A percentile compares a stretch with the other conserved stretches of the same genome.
Evolutionary conservation across 2,329 filamentous ascomycete species (phyloP).

Genomic region (Hypoxylon sp.): DNA sequence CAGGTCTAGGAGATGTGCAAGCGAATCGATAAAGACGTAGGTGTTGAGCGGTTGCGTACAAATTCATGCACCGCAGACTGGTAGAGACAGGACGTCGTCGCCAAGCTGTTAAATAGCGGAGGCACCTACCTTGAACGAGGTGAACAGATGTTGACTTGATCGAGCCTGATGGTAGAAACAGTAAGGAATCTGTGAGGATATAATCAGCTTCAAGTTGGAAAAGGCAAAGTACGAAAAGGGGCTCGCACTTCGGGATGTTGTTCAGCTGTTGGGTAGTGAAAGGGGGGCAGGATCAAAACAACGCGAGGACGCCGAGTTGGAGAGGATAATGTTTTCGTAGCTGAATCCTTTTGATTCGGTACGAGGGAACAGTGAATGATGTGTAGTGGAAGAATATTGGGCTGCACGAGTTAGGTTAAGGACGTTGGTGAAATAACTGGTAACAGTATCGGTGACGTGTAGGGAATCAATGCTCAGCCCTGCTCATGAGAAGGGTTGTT

Average conservation of each 20-base stretch:
- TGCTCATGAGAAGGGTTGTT: not conserved
- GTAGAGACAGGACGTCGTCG: not conserved
- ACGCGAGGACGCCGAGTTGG: not conserved
- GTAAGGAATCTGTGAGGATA: conserved; percentile 41
- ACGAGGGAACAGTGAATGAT: not conserved
- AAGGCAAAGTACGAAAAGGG: not conserved
- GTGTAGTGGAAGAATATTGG: not conserved
- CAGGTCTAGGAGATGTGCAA: not conserved
- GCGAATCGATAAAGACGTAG: not conserved
- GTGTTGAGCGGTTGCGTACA: not conserved
- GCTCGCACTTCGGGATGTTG: not conserved
- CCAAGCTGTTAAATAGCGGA: not conserved
- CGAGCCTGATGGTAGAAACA: conserved; percentile 41
- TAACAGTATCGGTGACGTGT: not conserved
- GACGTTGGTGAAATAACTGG: not conserved
- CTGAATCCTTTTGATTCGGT: not conserved
- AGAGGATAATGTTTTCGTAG: not conserved
- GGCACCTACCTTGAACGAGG: conserved; percentile 48
- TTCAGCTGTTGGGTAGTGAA: not conserved
- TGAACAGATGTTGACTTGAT: conserved; percentile 44
- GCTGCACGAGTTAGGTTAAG: not conserved
- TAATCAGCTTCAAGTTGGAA: conserved; percentile 18
- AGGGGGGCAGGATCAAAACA: not conserved
- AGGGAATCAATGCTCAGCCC: not conserved
- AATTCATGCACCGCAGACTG: not conserved